Percentiles rank a stretch among this genome's conserved stretches.
These are phyloP conservation scores for Claviceps pazoutovae DNA, from an alignment of 2,329 filamentous ascomycete species.

Conservation along the genomic window DNA sequence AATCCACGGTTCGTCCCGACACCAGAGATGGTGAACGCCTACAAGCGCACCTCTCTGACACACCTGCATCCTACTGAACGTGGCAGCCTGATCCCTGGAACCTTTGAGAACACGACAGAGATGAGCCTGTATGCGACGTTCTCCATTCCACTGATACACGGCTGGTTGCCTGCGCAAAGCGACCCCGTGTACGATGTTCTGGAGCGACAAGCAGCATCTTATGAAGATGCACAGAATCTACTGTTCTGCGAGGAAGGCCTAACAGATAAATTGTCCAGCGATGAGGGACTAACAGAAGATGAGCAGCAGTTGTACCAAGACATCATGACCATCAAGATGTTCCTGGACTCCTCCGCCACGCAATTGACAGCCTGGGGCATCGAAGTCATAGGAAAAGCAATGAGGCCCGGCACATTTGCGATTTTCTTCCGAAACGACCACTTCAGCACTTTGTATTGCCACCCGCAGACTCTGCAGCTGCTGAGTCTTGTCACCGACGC, in stretches of 20 bases:
- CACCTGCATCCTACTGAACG: constrained; percentile 37
- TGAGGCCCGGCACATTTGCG: constrained; percentile 66
- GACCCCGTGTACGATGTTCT: constrained; percentile 59
- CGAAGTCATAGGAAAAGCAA: constrained; percentile 53
- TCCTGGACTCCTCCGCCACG: constrained; percentile 66
- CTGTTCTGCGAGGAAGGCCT: constrained; percentile 82
- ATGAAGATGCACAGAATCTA: constrained; percentile 83
- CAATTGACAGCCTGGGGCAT: constrained; percentile 78
- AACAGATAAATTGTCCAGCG: constrained; percentile 52
- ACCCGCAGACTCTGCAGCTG: constrained; percentile 62
- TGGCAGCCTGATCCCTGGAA: constrained; percentile 44
- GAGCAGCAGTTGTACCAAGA: constrained; percentile 76
- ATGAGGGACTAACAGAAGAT: constrained; percentile 44
- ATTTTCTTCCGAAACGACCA: constrained; percentile 97
- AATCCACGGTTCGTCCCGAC: constrained; percentile 74
- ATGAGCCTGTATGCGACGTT: constrained; percentile 90
- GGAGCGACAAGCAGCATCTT: constrained; percentile 61
- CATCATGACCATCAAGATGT: constrained; percentile 69
- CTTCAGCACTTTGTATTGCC: constrained; percentile 85
- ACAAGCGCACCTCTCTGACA: constrained; percentile 37
- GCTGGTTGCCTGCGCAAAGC: constrained; percentile 65
- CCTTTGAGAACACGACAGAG: constrained; percentile 75
- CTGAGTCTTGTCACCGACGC: constrained; percentile 84
- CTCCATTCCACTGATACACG: constrained; percentile 76
- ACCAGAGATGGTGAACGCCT: constrained; percentile 29